These are phyloP conservation scores for Gynandropsis gynandra DNA, from an alignment of 345 rosid species.

Conservation along the genomic window DNA sequence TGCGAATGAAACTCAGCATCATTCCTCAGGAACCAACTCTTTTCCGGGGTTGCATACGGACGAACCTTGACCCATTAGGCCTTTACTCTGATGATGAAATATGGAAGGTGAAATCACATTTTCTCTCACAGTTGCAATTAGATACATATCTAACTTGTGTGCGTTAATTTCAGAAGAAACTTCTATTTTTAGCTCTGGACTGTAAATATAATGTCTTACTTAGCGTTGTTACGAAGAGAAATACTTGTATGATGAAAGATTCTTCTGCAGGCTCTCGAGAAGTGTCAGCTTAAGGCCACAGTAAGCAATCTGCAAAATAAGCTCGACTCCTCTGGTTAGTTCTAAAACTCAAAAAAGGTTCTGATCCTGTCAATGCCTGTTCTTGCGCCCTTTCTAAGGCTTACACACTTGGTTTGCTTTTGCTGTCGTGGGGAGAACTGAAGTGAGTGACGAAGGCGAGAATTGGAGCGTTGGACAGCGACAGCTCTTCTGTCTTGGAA, in stretches of 20 bases:
- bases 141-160: not conserved
- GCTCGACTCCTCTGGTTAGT: conserved; percentile 58
- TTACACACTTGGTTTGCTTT: not conserved
- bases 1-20: conserved; percentile 86
- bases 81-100: conserved; percentile 61
- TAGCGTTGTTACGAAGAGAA: not conserved
- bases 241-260: conserved; percentile 2
- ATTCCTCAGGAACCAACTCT: conserved; percentile 96
- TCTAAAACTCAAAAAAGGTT: not conserved
- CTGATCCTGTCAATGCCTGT: not conserved
- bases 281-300: conserved; percentile 68
- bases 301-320: conserved; percentile 48
- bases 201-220: not conserved
- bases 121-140: not conserved
- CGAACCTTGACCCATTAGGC: conserved; percentile 80
- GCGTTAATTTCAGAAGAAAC: no score
- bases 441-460: conserved; percentile 78
- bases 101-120: conserved; percentile 54
- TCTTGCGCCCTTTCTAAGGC: no score
- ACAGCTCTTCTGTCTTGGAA: conserved; percentile 69
- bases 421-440: not conserved
- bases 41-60: conserved; percentile 70
- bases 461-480: conserved; percentile 82
- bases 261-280: conserved; percentile 48
- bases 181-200: no score